Base-by-base conservation (phyloP, 805 yeast genomes). In the Candida loeiensis region DNA sequence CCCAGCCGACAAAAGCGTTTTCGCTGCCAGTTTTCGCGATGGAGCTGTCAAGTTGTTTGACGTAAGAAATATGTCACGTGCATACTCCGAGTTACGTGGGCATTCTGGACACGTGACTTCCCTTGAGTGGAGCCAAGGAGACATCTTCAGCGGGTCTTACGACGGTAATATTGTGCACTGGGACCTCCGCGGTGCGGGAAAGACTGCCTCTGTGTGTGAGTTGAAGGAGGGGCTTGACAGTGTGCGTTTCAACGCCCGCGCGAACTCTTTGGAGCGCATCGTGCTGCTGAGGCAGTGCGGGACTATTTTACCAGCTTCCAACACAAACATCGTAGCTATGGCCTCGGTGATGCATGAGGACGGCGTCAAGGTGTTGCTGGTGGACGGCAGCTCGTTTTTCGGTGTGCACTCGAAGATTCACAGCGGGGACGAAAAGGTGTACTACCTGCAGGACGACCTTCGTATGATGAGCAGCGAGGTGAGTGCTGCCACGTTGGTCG, bases 81-180 rank as follows among this genome's bases (percentile, higher is more conserved):
- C 34, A 15, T 63, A 77, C 39, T 74, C 78, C 6, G 62, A 64
- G 29, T 62, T 83, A 27, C 54, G 62, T 2, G 86, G 85, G 1
- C 88, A 82, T 50, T 55, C 64, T 4, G 80, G 75, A 44, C 43
- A 45, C 14, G 66, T 86, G 12, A 74, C 79, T 6, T 61, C 78
- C 16, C 50, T 86, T 27, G 76, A 78, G 45, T 86, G 93, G 91
- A 66, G 67, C 39, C 61, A 63, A 19, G 59, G 65, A 16, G 78
- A 77, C 53, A 45, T 82, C 21, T 75, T 77, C 50, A 69, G 83
- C 1, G 80, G 84, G 6, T 76, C 83, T 2, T 61, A 66, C 35
- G 88, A 83, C 51, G 89, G 89, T 3, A 74, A 71, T 39, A 73
- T 84, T n/a, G 66, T 80, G 8, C 79, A 78, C 43, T 83, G 90